Base-by-base conservation (phyloP, 108 stramenopile species). In the Stephanodiscus triporus region DNA sequence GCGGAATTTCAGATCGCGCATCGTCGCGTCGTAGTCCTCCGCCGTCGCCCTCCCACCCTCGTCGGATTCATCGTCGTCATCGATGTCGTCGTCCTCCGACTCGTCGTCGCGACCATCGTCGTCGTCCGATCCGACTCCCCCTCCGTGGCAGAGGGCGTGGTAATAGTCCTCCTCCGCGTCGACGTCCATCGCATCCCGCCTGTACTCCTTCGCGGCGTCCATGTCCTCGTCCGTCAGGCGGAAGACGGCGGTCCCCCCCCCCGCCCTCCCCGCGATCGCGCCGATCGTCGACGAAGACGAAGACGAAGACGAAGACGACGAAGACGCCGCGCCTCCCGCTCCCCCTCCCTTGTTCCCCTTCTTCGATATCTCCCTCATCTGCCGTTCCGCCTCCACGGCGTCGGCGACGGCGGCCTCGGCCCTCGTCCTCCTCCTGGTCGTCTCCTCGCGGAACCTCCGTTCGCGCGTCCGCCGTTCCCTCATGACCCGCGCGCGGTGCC, bases 141-240 rank as follows among this genome's bases (percentile, higher is more conserved):
- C 13, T 2, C 68, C 75, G 73, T 87, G 89, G 67, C 85, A 90
- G 65, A 87, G 86, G 58, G 88, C 84, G 69, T 91, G 88, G 81
- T 91, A 95, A 70, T 95, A 89, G 30, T 87, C 76, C 10, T 86
- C 85, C 56, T 83, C 85, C 24, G 82, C 85, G 51, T 88, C 88
- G 7, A 84, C 56, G 43, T 85, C 87, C n/a, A 76, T 80, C 36
- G 63, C 77, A 30, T 72, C 53, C 40, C 66, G 64, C 29, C 47
- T 74, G 49, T 70, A 81, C 43, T 71, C 83, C 26, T 64, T 38
- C 27, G 47, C 65, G 14, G 24, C 49, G 24, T 78, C 76, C n/a
- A 59, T 23, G 9, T 80, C 75, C 10, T 63, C 20, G 17, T 78
- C 72, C 26, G 37, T 77, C 49, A 68, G 47, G 4, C 27, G 42